These are phyloP conservation scores for Periconia sp. DNA, from an alignment of 2,329 filamentous ascomycete species.

Conservation along the genomic window DNA sequence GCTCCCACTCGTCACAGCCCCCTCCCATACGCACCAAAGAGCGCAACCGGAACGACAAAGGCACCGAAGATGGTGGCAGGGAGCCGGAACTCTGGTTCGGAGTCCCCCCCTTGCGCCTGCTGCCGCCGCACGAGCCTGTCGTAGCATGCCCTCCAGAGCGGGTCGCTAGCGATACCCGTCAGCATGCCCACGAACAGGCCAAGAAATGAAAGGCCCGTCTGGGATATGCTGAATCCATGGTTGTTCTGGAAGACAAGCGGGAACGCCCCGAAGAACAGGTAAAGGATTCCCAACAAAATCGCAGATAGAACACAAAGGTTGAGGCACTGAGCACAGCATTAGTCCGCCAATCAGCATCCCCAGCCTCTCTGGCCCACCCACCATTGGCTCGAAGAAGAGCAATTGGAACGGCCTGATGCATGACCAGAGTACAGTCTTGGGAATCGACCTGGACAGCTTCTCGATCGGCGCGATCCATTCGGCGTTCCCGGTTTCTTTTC, in stretches of 20 bases:
- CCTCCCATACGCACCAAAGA: constrained; percentile 79
- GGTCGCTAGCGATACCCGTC: constrained; percentile 65
- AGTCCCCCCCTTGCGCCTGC: constrained; percentile 59
- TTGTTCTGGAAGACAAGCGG: constrained; percentile 76
- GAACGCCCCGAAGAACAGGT: constrained; percentile 79
- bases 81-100: constrained; percentile 86
- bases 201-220: constrained; percentile 80
- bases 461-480: constrained; percentile 81
- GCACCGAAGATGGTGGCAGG: constrained; percentile 72
- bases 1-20: no score
- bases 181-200: constrained; percentile 70
- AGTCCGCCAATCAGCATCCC: constrained; percentile 30
- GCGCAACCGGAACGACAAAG: constrained; percentile 75
- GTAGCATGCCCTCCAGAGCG: constrained; percentile 70
- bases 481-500: constrained; percentile 78
- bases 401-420: constrained; percentile 76
- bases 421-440: constrained; percentile 56
- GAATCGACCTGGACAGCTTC: constrained; percentile 70
- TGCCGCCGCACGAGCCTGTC: constrained; percentile 62
- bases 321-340: constrained; percentile 58
- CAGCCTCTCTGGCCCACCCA: constrained; percentile 21
- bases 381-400: constrained; percentile 81
- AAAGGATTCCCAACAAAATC: constrained; percentile 84
- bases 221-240: constrained; percentile 79
- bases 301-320: constrained; percentile 83